Evolutionary conservation across 495 filamentous ascomycete species (phyloP), one percentile per base, ranked within the genome.

Genomic region (Penicillium dipodomyicola): DNA sequence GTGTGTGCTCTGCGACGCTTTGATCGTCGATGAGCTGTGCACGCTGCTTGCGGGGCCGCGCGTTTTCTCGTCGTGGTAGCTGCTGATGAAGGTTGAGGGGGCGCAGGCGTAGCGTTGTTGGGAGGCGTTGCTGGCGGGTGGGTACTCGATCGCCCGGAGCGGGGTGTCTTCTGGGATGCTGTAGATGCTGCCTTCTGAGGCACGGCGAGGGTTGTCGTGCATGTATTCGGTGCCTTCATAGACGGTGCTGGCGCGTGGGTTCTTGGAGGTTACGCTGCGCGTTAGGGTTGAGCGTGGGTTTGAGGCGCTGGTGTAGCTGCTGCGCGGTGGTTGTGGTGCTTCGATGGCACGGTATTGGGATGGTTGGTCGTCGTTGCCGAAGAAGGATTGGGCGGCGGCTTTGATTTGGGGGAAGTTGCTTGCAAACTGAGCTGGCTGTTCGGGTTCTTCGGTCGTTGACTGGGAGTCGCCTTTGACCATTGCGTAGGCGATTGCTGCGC

Each of bases 401-500:
- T 67, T 62, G 6, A 72, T 57, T 49, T 70, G 71, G 22, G 61
- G 58, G 19, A 65, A 61, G 29, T 72, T 73, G 27, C 58, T 68
- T 12, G 61, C 57, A 49, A 59, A 66, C 43, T 69, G 69, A 40
- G 61, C 2, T 64, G 61, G n/a, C 55, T 56, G 20, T 63, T 60
- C 11, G 47, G 37, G 14, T 17, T 64, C 58, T 22, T 58, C 47
- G 7, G 60, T 39, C 30, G 30, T 33, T 30, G 60, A 67, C 19
- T 67, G 65, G 4, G 58, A 79, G 62, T 65, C 87, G 27, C 77
- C 70, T 59, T 78, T 84, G 54, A 80, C 75, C 74, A 89, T 85
- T 35, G 86, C 84, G 67, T 92, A 93, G 1, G 88, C 86, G 37
- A 91, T 66, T 0, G 85, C 87, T 14, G 87, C 88, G 48, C 87